Percentiles rank a stretch among this genome's conserved stretches.
These are phyloP conservation scores for Pisolithus tinctorius DNA, from an alignment of 768 basidiomycete species.

Conservation along the genomic window DNA sequence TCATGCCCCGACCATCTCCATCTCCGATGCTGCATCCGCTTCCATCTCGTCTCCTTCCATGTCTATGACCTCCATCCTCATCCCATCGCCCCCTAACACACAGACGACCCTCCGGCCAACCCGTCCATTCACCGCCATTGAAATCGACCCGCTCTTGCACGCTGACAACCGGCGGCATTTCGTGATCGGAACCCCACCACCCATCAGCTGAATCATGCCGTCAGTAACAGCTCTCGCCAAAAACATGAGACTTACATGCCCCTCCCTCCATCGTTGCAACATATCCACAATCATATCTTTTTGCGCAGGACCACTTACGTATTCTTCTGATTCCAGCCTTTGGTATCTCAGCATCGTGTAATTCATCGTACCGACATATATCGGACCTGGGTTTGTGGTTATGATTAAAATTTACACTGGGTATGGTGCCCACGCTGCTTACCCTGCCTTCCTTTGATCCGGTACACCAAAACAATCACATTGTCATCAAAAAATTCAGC, in stretches of 20 bases:
- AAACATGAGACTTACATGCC: conserved; percentile 51
- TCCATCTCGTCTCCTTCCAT: conserved; percentile 59
- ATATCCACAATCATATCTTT: conserved; percentile 61
- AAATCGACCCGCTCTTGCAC: conserved; percentile 45
- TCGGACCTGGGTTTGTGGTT: conserved; percentile 35
- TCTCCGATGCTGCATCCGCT: conserved; percentile 28
- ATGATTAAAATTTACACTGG: conserved; percentile 24
- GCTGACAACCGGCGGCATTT: conserved; percentile 50
- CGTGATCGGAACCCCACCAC: conserved; percentile 45
- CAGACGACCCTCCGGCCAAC: conserved; percentile 69
- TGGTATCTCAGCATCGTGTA: conserved; percentile 60
- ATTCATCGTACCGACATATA: conserved; percentile 56
- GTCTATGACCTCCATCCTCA: conserved; percentile 66
- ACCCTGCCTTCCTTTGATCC: conserved; percentile 43
- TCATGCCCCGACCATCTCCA: conserved; percentile 20
- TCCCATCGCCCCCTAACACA: conserved; percentile 59
- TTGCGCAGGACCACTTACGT: conserved; percentile 50
- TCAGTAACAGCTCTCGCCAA: conserved; percentile 28
- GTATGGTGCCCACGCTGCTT: conserved; percentile 24
- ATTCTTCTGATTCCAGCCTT: conserved; percentile 37
- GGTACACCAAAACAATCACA: conserved; percentile 58
- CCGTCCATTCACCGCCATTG: conserved; percentile 69
- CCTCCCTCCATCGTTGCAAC: conserved; percentile 50
- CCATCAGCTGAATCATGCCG: conserved; percentile 39
- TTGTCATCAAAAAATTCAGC: conserved; percentile 78